These are phyloP conservation scores for Glycine latifolia DNA, from an alignment of 306 rosid genomes.

Conservation along the genomic window DNA sequence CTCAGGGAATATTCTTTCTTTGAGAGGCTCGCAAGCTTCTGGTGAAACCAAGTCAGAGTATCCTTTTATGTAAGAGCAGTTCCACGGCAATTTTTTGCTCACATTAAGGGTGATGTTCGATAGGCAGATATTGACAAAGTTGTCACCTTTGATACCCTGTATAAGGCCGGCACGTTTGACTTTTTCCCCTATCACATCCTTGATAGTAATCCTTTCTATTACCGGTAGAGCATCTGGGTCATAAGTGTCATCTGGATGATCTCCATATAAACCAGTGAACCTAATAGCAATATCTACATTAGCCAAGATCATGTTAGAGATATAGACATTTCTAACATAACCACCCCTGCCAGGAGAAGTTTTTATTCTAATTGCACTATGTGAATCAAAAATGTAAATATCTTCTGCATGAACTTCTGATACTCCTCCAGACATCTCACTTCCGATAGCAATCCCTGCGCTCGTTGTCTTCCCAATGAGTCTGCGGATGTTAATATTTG, in stretches of 20 bases:
- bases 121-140: constrained; percentile 65
- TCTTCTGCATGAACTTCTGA: constrained; percentile 73
- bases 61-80: constrained; percentile 72
- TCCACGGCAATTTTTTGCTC: constrained; percentile 65
- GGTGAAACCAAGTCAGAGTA: constrained; percentile 69
- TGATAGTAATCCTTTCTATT: constrained; percentile 61
- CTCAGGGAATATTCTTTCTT: constrained; percentile 61
- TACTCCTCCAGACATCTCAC: constrained; percentile 91
- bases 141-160: constrained; percentile 69
- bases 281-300: constrained; percentile 67
- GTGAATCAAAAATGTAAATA: constrained; percentile 60
- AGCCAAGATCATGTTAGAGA: constrained; percentile 64
- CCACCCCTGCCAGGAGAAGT: constrained; percentile 85
- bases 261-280: constrained; percentile 71
- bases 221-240: constrained; percentile 68
- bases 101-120: constrained; percentile 64
- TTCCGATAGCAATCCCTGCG: constrained; percentile 77
- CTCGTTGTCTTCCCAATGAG: constrained; percentile 60
- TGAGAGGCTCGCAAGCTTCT: constrained; percentile 58
- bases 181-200: constrained; percentile 63
- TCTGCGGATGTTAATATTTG: constrained; percentile 61
- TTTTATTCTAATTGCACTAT: constrained; percentile 63
- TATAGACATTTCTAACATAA: constrained; percentile 67
- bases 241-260: constrained; percentile 70
- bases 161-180: constrained; percentile 65